Conservation (phyloP, 805 yeast genomes). For the Brettanomyces custersianus region DNA sequence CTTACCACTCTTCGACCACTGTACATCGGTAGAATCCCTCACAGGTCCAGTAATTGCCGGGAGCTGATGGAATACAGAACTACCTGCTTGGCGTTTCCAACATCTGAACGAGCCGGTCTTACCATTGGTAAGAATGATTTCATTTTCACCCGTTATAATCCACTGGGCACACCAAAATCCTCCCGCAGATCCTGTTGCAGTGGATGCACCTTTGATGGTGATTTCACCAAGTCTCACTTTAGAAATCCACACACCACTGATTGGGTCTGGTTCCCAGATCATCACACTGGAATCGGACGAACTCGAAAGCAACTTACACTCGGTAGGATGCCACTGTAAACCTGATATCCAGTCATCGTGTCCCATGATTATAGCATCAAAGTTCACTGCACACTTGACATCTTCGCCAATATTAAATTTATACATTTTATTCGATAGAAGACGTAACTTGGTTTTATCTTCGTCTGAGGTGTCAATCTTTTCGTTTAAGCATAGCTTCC, state of each 20-base stretch:
- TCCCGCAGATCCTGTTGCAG: slow-evolving; percentile 91
- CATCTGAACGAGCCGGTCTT: slow-evolving; percentile 88
- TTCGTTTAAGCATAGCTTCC: slow-evolving; percentile 63
- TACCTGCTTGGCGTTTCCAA: slow-evolving; percentile 36
- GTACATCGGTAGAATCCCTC: slow-evolving; percentile 64
- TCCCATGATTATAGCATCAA: slow-evolving; percentile 93
- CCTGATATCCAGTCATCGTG: slow-evolving; percentile 97
- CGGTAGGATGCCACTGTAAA: slow-evolving; percentile 68
- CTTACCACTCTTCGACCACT: slow-evolving; percentile 63
- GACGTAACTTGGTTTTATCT: slow-evolving; percentile 39
- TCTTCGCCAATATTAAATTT: slow-evolving; percentile 30
- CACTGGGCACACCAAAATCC: slow-evolving; percentile 62
- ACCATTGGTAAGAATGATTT: slow-evolving; percentile 66
- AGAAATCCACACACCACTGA: slow-evolving; percentile 87
- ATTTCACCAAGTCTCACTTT: slow-evolving; percentile 79
- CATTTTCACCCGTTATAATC: slow-evolving; percentile 37
- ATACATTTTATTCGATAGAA: slow-evolving; percentile 67
- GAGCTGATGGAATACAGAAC: slow-evolving; percentile 21
- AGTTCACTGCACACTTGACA: slow-evolving; percentile 44
- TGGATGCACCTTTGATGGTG: slow-evolving; percentile 92
- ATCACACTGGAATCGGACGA: slow-evolving; percentile 91
- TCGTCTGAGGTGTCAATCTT: slow-evolving; percentile 47
- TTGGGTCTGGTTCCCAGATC: slow-evolving; percentile 85
- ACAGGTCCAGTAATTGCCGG: slow-evolving; percentile 71
- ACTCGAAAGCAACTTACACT: slow-evolving; percentile 61